These are phyloP conservation scores for Trichoderma sp. DNA, from an alignment of 2,329 filamentous ascomycete species.

Conservation along the genomic window DNA sequence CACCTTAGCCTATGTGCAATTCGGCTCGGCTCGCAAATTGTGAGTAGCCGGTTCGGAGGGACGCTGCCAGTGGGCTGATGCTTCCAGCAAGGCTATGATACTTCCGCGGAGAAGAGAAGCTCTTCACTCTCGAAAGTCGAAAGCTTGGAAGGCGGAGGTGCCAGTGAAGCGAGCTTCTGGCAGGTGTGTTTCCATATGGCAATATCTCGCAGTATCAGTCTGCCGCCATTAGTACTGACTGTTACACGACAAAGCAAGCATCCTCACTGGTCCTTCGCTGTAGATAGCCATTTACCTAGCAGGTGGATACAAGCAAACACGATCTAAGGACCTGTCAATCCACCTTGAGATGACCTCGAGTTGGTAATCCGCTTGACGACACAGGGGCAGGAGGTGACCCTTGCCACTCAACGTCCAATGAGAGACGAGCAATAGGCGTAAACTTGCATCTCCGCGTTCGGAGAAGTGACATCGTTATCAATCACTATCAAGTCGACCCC, in stretches of 20 bases:
- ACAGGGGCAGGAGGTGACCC: not conserved
- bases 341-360: conserved; percentile 15
- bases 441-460: conserved; percentile 27
- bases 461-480: conserved; percentile 25
- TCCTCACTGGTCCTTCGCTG: not conserved
- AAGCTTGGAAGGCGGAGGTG: not conserved
- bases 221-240: not conserved
- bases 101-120: conserved; percentile 9
- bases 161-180: too few species aligned
- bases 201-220: not conserved
- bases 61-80: conserved; percentile 9
- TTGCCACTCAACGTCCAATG: conserved; percentile 5
- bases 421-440: not conserved
- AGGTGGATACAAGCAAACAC: conserved; percentile 7
- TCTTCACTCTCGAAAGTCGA: too few species aligned
- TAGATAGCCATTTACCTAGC: not conserved
- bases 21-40: conserved; percentile 1
- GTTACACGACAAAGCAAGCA: not conserved
- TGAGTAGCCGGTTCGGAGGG: not conserved
- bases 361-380: conserved; percentile 23
- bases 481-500: conserved; percentile 24
- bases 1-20: too few species aligned
- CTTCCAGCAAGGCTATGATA: not conserved
- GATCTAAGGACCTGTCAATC: not conserved
- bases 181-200: not conserved